phyloP scores from a whole-genome alignment of 345 rosid genomes.

The Eucalyptus erythrocorys region DNA sequence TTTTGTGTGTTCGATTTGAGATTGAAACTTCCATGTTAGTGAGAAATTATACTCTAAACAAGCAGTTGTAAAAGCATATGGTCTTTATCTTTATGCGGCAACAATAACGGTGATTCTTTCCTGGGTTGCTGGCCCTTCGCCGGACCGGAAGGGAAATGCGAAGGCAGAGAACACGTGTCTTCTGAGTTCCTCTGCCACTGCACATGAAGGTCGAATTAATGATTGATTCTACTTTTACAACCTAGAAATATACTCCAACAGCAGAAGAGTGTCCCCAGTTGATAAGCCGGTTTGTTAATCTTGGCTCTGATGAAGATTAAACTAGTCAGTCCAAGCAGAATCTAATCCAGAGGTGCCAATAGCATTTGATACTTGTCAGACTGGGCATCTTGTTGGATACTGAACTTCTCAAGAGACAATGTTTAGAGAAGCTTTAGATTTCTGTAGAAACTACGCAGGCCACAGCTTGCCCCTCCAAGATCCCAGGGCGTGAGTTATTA shows the following conservation, averaged over 20 bases:
- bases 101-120: not conserved
- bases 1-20: not conserved
- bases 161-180: not conserved
- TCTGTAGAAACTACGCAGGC: not conserved
- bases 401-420: not conserved
- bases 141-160: not conserved
- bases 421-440: not conserved
- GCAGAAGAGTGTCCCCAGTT: not conserved
- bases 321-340: not conserved
- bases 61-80: not conserved
- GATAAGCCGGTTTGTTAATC: not conserved
- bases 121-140: constrained; percentile 17
- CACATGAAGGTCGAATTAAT: not conserved
- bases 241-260: not conserved
- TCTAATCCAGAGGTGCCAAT: too few relatives aligned
- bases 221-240: not conserved
- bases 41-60: not conserved
- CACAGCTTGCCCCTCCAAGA: not conserved
- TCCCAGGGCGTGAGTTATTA: accelerated
- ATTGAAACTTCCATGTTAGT: not conserved
- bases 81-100: not conserved
- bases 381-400: not conserved
- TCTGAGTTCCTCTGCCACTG: not conserved
- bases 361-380: too few relatives aligned
- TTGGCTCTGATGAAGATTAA: not conserved